These are phyloP conservation scores for Ganoderma multipileum DNA, from an alignment of 1,284 basidiomycete species.

Conservation along the genomic window DNA sequence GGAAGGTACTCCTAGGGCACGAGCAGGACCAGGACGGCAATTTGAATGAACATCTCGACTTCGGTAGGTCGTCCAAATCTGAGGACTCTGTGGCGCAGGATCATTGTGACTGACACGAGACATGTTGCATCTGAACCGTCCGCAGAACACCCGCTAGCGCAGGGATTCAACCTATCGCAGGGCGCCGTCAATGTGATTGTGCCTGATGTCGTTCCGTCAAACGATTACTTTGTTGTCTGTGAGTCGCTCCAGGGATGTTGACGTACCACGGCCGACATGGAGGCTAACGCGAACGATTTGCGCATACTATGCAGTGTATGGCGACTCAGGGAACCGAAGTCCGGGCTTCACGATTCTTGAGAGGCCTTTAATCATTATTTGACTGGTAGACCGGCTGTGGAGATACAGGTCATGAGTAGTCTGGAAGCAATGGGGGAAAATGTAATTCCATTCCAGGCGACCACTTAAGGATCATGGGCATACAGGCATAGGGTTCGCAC, in stretches of 20 bases:
- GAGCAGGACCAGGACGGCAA: slow-evolving; percentile 35
- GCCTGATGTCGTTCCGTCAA: slow-evolving; percentile 38
- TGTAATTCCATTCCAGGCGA: background rate
- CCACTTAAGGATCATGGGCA: too few relatives aligned
- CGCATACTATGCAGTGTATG: slow-evolving; percentile 41
- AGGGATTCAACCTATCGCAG: slow-evolving; percentile 45
- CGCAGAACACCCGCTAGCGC: slow-evolving; percentile 51
- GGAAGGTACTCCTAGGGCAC: slow-evolving; percentile 45
- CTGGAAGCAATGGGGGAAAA: background rate
- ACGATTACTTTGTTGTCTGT: slow-evolving; percentile 46
- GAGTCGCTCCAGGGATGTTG: slow-evolving; percentile 28
- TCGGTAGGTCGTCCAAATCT: slow-evolving; percentile 33
- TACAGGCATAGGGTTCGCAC: background rate
- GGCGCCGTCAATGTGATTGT: slow-evolving; percentile 45
- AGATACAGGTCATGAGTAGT: background rate
- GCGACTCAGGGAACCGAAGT: slow-evolving; percentile 52
- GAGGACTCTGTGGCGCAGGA: background rate
- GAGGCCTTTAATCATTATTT: slow-evolving; percentile 4
- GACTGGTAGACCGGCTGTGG: background rate
- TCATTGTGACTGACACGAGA: background rate
- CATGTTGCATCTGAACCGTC: background rate
- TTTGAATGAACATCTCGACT: slow-evolving; percentile 46
- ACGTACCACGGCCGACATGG: background rate
- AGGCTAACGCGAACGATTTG: slow-evolving; percentile 5
- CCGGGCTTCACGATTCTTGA: slow-evolving; percentile 44